Percentiles rank a stretch among this genome's conserved stretches.
Conservation (phyloP, 495 filamentous ascomycete species). For the Penicillium ucsense region DNA sequence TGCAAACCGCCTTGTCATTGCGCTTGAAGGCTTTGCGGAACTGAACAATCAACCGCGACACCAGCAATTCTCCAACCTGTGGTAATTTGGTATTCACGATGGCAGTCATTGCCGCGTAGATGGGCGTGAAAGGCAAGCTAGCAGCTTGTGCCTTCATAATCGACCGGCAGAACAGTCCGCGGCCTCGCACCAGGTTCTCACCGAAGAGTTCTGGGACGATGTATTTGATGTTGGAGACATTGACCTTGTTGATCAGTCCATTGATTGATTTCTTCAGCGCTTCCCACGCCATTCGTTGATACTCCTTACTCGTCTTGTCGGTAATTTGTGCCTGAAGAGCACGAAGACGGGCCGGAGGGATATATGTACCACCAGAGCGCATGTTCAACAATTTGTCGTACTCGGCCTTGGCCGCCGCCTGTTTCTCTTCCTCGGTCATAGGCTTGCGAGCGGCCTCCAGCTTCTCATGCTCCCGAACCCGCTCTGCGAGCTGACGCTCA, state of each 20-base stretch:
- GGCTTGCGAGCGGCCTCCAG: slow-evolving; percentile 43
- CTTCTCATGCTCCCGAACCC: slow-evolving; percentile 46
- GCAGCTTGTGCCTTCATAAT: slow-evolving; percentile 97
- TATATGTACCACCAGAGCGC: slow-evolving; percentile 91
- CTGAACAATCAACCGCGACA: slow-evolving; percentile 78
- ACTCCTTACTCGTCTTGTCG: slow-evolving; percentile 91
- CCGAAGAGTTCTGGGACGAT: slow-evolving; percentile 92
- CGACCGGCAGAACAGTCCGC: slow-evolving; percentile 85
- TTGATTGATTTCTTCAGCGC: slow-evolving; percentile 98
- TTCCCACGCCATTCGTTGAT: slow-evolving; percentile 98
- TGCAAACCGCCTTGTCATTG: slow-evolving; percentile 92
- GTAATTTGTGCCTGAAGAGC: slow-evolving; percentile 94
- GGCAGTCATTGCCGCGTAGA: slow-evolving; percentile 88
- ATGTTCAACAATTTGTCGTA: slow-evolving; percentile 84
- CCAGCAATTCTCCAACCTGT: slow-evolving; percentile 81
- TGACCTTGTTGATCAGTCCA: slow-evolving; percentile 97
- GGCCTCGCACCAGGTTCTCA: slow-evolving; percentile 85
- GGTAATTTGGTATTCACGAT: slow-evolving; percentile 98
- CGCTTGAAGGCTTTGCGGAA: slow-evolving; percentile 93
- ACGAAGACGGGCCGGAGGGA: slow-evolving; percentile 82
- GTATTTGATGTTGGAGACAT: slow-evolving; percentile 91
- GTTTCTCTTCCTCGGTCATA: slow-evolving; percentile 75
- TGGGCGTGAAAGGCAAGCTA: slow-evolving; percentile 91
- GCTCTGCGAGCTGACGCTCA: slow-evolving; percentile 52
- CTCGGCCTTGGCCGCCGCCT: slow-evolving; percentile 72